Evolutionary conservation across 2,329 filamentous ascomycete genomes (phyloP), one percentile per base, ranked within the genome.

Genomic region (Beauveria caledonica): DNA sequence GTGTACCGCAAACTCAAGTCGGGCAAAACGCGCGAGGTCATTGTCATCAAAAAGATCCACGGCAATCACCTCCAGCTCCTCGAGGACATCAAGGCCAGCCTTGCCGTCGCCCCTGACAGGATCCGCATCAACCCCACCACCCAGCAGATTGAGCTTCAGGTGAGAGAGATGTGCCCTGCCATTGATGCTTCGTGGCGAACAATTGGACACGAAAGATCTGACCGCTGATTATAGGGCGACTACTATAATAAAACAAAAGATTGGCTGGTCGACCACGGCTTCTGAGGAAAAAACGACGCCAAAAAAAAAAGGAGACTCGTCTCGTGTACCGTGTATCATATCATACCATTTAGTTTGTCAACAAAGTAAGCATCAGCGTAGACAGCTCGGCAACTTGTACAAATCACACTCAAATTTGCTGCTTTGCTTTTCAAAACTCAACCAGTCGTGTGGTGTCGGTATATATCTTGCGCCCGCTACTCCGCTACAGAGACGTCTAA

Each of bases 41-140:
- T 93, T 5, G 74, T 84, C 60, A 76, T 99, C 60, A 88, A 91
- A 72, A 92, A 89, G 74, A 81, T 93, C 54, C 85, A 90, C 61
- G 94, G 94, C 17, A 82, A 96, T 70, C 69, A 85, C 54, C 73
- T 77, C 36, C 81, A 77, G 3, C 71, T 97, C 64, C 79, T 83
- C 63, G 73, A 80, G 40, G 87, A 92, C 66, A 70, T 97, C 60
- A 75, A 78, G 42, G 69, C 74, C 21, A 80, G 78, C 11, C 72
- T 96, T 63, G 74, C 78, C 1, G 68, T 93, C 46, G 73, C 80
- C 25, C 70, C 78, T 54, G 76, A 81, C 15, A 76, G 85, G 7
- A 77, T 86, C 46, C 76, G 72, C 64, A 64, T 85, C 49, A 84
- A 84, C 65, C 76, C 76, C 21, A 75, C 87, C 55, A 96, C 88